Percentiles rank a stretch among this genome's conserved stretches.
These are phyloP conservation scores for Arthrobotrys conoides DNA, from an alignment of 2,329 filamentous ascomycete species.

Conservation along the genomic window DNA sequence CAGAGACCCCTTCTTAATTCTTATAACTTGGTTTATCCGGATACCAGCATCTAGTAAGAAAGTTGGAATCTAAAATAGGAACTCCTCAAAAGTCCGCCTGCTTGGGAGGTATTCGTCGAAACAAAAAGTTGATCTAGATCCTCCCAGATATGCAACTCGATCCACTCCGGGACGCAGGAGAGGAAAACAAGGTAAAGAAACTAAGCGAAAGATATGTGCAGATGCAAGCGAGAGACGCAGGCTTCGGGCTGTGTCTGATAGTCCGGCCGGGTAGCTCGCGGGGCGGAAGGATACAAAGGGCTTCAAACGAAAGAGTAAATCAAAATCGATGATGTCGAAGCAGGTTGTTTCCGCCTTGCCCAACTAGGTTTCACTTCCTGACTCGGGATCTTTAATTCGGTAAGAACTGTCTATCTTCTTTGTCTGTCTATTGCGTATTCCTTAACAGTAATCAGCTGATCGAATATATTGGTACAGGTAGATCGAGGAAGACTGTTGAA, in stretches of 20 bases:
- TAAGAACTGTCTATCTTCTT: constrained; percentile 20
- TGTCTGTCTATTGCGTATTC: constrained; percentile 33
- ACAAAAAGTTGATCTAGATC: constrained; percentile 6
- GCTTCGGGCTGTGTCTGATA: constrained; percentile 3
- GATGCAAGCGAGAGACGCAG: constrained; percentile 45
- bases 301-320: constrained; percentile 4
- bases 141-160: constrained; percentile 11
- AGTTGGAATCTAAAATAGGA: neutral
- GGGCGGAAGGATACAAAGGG: constrained; percentile 5
- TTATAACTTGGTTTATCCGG: constrained; percentile 5
- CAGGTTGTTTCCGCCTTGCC: neutral
- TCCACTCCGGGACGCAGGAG: constrained; percentile 14
- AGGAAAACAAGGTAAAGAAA: constrained; percentile 4
- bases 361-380: no score
- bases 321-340: neutral
- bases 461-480: constrained; percentile 22
- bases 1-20: neutral
- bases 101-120: constrained; percentile 8
- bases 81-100: neutral
- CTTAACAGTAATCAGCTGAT: constrained; percentile 8
- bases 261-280: no score
- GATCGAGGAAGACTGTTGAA: constrained; percentile 4
- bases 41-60: constrained; percentile 22
- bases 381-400: neutral
- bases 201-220: constrained; percentile 33